A percentile compares a stretch with the other conserved stretches of the same genome.
Evolutionary conservation across 768 basidiomycete species (phyloP).

Genomic region (Xerocomellus intermedius): DNA sequence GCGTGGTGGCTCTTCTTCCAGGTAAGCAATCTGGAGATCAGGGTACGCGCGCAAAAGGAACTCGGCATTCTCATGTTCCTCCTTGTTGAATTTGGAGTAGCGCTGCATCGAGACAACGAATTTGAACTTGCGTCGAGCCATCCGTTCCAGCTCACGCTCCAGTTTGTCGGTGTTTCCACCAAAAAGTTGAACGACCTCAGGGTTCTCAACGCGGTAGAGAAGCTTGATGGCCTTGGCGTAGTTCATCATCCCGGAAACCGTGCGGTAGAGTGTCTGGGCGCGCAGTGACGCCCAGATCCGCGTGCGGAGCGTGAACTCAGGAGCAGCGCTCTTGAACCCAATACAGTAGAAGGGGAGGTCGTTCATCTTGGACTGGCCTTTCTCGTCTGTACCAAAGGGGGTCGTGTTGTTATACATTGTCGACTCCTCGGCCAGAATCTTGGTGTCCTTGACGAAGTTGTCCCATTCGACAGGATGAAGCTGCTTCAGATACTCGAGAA

Average conservation of each 20-base stretch:
- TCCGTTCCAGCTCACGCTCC: conserved; percentile 94
- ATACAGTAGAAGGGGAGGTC: conserved; percentile 98
- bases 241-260: conserved; percentile 99
- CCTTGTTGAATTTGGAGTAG: conserved; percentile 99
- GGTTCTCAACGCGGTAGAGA: conserved; percentile 99
- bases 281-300: conserved; percentile 99
- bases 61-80: conserved; percentile 98
- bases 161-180: conserved; percentile 97
- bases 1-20: conserved; percentile 91
- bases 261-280: conserved; percentile 97
- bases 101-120: conserved; percentile 99
- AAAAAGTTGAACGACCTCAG: conserved; percentile 95
- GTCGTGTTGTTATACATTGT: conserved; percentile 77
- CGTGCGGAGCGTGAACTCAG: conserved; percentile 97
- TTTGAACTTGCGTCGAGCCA: conserved; percentile 98
- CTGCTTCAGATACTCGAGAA: conserved; percentile 97
- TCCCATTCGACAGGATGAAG: conserved; percentile 98
- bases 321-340: conserved; percentile 98
- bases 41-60: conserved; percentile 97
- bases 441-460: conserved; percentile 99
- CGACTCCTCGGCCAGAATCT: conserved; percentile 96
- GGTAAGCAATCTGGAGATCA: conserved; percentile 96
- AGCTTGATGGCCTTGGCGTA: conserved; percentile 99
- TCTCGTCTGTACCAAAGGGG: conserved; percentile 78
- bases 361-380: conserved; percentile 78